These are phyloP conservation scores for Nemania abortiva DNA, from an alignment of 2,329 filamentous ascomycete species.

Conservation along the genomic window DNA sequence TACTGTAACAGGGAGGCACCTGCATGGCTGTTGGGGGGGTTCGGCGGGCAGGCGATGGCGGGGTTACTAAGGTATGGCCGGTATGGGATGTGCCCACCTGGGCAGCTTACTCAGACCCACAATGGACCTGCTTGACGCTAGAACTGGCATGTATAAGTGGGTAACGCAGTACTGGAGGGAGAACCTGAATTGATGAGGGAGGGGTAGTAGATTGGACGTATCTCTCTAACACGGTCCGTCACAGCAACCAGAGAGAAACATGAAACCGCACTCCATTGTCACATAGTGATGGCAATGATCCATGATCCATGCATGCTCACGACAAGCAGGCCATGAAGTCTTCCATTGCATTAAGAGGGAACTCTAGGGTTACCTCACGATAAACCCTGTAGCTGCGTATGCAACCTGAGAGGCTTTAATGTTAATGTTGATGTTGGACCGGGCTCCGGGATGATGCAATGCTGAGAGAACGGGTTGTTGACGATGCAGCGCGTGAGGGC, in stretches of 20 bases:
- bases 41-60: slow-evolving; percentile 34
- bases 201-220: slow-evolving; percentile 36
- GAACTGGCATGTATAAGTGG: slow-evolving; percentile 12
- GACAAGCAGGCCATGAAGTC: neutral
- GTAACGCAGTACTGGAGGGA: slow-evolving; percentile 12
- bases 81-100: neutral
- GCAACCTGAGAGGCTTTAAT: slow-evolving; percentile 1
- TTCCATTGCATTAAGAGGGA: slow-evolving; percentile 9
- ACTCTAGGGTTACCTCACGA: neutral
- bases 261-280: neutral
- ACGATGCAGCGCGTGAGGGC: neutral
- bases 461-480: neutral
- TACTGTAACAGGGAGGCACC: slow-evolving; percentile 11
- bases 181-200: slow-evolving; percentile 22
- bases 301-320: slow-evolving; percentile 13
- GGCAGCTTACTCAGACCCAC: slow-evolving; percentile 48
- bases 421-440: neutral
- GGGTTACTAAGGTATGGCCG: slow-evolving; percentile 32
- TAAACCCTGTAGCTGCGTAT: slow-evolving; percentile 15
- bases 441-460: slow-evolving; percentile 7
- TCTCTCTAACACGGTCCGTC: slow-evolving; percentile 29
- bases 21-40: slow-evolving; percentile 27
- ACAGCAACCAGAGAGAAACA: slow-evolving; percentile 12
- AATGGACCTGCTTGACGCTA: slow-evolving; percentile 16
- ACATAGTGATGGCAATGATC: neutral